Evolutionary conservation across 768 basidiomycete species (phyloP), one percentile per base, ranked within the genome.

Genomic region (Hemileccinum impolitum): DNA sequence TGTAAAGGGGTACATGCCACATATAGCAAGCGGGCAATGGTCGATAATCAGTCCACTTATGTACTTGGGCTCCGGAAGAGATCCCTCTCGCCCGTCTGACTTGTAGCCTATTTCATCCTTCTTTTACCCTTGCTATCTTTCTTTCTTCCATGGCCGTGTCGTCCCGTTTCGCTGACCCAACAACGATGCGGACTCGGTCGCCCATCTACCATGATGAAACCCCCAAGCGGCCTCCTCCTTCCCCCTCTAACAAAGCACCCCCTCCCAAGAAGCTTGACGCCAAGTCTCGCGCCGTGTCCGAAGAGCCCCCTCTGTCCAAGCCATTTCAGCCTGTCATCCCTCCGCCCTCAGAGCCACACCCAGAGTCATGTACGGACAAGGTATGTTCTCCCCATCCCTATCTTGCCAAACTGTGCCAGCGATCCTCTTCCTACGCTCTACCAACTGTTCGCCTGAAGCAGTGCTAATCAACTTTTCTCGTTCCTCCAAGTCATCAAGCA

Each of bases 21-120:
- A 49, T 57, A 62, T 60, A 46, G 61, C 43, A 60, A 44, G 48
- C 17, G 50, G 61, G 53, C 52, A 51, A 55, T 54, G 62, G 57
- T 52, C 61, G 64, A 64, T 64, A 61, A 64, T 64, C 63, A 66
- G 57, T 63, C 61, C 48, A 58, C 52, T 61, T 66, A 65, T 66
- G 64, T 63, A 63, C 56, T 52, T 53, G 54, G 14, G 42, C 46
- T 46, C 51, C 51, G 57, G 58, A 57, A 53, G 52, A 55, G 51
- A 50, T 65, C 54, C 57, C 30, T 47, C 43, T 53, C 38, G 48
- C 36, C 46, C 46, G 48, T 58, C 63, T 52, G 63, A 58, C 63
- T 52, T 59, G 9, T 60, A 63, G 51, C 52, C 57, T 62, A 63
- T 65, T 65, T 61, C 52, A 51, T 49, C 21, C 41, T 50, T 51